A percentile compares a stretch with the other conserved stretches of the same genome.
These are phyloP conservation scores for Rhizoctonia solani DNA, from an alignment of 1,284 basidiomycete species.

Conservation along the genomic window DNA sequence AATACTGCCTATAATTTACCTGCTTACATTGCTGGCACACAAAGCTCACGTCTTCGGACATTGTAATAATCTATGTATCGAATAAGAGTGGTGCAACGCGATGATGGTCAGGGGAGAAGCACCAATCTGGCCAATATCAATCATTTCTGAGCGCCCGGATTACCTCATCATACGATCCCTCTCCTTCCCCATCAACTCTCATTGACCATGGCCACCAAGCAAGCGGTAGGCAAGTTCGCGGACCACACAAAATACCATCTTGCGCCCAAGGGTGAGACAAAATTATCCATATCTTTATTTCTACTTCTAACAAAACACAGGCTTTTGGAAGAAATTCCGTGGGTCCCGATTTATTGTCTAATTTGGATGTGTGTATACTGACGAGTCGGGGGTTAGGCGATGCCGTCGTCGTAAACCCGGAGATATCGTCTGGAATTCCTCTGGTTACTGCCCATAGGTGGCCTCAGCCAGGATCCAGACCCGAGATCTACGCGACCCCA, in stretches of 20 bases:
- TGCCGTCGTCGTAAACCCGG: conserved; percentile 77
- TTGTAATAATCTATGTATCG: background rate
- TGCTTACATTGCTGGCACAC: conserved; percentile 84
- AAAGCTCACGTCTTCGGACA: conserved; percentile 35
- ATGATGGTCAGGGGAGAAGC: conserved; percentile 9
- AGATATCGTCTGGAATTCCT: conserved; percentile 92
- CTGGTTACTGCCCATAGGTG: conserved; percentile 72
- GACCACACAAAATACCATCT: conserved; percentile 88
- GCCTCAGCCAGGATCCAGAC: conserved; percentile 84
- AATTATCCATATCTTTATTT: background rate
- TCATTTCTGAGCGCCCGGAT: background rate
- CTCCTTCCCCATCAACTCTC: conserved; percentile 32
- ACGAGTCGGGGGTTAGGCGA: conserved; percentile 65
- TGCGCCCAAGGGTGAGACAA: conserved; percentile 61
- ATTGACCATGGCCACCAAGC: conserved; percentile 72
- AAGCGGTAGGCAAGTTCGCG: conserved; percentile 52
- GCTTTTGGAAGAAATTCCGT: conserved; percentile 96
- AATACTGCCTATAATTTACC: conserved; percentile 16
- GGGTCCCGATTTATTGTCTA: conserved; percentile 44
- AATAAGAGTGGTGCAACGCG: background rate
- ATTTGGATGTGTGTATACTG: background rate
- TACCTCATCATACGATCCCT: background rate
- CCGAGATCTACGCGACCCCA: conserved; percentile 83
- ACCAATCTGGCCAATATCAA: background rate
- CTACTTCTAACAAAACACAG: conserved; percentile 16